These are phyloP conservation scores for Rostrohypoxylon terebratum DNA, from an alignment of 495 filamentous ascomycete genomes.

Conservation along the genomic window DNA sequence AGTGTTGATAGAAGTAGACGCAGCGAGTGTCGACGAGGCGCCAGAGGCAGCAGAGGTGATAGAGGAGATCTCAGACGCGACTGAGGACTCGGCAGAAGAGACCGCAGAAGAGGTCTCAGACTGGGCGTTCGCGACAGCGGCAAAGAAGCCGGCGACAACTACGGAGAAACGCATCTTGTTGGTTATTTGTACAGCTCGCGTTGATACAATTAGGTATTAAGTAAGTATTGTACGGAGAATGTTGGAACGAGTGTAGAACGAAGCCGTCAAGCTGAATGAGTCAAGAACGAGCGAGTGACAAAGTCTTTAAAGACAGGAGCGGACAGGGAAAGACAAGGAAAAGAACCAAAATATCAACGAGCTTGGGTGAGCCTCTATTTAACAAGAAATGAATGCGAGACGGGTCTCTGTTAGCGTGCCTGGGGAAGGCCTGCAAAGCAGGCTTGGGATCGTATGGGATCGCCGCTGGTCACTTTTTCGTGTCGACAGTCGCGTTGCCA, in stretches of 20 bases:
- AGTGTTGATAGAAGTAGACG: constrained; percentile 21
- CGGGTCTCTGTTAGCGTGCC: constrained; percentile 41
- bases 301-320: constrained; percentile 41
- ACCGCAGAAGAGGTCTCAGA: constrained; percentile 43
- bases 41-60: constrained; percentile 16
- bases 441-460: constrained; percentile 31
- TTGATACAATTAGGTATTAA: constrained; percentile 45
- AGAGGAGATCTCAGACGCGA: constrained; percentile 1
- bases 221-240: constrained; percentile 30
- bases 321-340: constrained; percentile 30
- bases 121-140: constrained; percentile 50
- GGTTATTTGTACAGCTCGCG: constrained; percentile 30
- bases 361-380: constrained; percentile 41
- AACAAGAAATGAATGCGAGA: constrained; percentile 45
- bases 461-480: constrained; percentile 36
- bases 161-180: constrained; percentile 60
- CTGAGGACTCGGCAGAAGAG: constrained; percentile 16
- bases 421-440: constrained; percentile 41
- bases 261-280: constrained; percentile 19
- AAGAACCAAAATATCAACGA: constrained; percentile 36
- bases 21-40: not conserved
- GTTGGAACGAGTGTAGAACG: constrained; percentile 24
- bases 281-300: constrained; percentile 42
- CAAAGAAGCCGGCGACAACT: constrained; percentile 55
- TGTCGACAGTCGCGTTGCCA: constrained; percentile 40